Conservation (phyloP, 2,329 filamentous ascomycete genomes). For the Alternaria sp. region DNA sequence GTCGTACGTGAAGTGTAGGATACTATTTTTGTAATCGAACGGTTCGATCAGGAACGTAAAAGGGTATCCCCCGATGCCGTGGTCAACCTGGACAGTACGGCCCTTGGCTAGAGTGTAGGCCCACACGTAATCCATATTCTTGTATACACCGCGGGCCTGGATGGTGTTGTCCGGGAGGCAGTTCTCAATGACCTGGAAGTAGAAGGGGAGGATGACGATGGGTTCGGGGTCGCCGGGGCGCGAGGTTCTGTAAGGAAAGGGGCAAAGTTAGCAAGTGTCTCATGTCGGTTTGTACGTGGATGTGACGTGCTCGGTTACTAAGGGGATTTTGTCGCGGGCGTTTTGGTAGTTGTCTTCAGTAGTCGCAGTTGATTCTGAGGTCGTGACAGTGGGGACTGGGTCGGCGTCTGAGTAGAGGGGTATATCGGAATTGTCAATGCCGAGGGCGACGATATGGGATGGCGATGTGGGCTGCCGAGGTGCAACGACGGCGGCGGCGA, state of each 20-base stretch:
- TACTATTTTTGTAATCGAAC: background rate
- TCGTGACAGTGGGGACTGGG: background rate
- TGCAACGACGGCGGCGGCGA: background rate
- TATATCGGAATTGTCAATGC: background rate
- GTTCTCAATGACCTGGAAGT: constrained; percentile 13
- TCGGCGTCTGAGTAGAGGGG: background rate
- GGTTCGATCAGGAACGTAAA: constrained; percentile 4
- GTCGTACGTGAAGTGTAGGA: constrained; percentile 11
- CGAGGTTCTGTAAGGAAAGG: background rate
- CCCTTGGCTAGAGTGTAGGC: background rate
- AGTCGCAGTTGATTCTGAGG: background rate
- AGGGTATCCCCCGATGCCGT: constrained; percentile 7
- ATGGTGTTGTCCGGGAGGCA: background rate
- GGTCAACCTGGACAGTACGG: background rate
- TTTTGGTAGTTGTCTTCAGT: background rate
- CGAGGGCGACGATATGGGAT: background rate
- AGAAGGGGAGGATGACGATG: constrained; percentile 23
- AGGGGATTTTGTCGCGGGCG: background rate
- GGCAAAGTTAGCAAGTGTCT: background rate
- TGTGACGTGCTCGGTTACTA: background rate
- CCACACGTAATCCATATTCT: background rate
- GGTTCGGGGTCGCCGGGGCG: background rate
- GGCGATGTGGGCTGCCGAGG: background rate
- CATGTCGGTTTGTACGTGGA: background rate
- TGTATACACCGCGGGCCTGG: background rate